Evolutionary conservation across 495 filamentous ascomycete species (phyloP).

Genomic region (Tuber brumale): DNA sequence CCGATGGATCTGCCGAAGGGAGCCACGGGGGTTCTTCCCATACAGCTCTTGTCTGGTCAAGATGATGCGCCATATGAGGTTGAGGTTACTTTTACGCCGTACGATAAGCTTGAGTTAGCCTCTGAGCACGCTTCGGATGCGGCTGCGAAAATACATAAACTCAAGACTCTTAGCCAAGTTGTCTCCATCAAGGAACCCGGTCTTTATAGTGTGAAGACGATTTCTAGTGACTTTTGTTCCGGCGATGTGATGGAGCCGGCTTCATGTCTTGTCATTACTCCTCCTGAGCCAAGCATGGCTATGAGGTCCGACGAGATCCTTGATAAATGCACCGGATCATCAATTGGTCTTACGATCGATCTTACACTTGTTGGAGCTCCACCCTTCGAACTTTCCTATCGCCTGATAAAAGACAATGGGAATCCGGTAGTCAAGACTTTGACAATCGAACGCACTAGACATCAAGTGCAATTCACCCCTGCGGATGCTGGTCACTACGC

Average conservation of each 20-base stretch:
- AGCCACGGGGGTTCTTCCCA: slow-evolving; percentile 58
- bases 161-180: slow-evolving; percentile 49
- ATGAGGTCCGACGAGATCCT: slow-evolving; percentile 71
- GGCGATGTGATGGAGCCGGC: slow-evolving; percentile 89
- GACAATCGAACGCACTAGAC: slow-evolving; percentile 59
- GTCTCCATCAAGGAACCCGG: slow-evolving; percentile 66
- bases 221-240: slow-evolving; percentile 70
- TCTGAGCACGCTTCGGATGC: slow-evolving; percentile 57
- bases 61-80: slow-evolving; percentile 54
- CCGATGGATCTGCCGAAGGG: slow-evolving; percentile 79
- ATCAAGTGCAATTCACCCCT: slow-evolving; percentile 79
- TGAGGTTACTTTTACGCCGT: slow-evolving; percentile 63
- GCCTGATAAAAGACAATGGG: slow-evolving; percentile 55
- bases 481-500: slow-evolving; percentile 72
- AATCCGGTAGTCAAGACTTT: slow-evolving; percentile 48
- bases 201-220: slow-evolving; percentile 71
- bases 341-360: slow-evolving; percentile 80
- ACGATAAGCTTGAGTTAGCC: slow-evolving; percentile 55
- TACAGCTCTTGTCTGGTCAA: slow-evolving; percentile 61
- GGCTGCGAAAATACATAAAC: slow-evolving; percentile 49
- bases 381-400: slow-evolving; percentile 72
- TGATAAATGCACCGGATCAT: slow-evolving; percentile 89
- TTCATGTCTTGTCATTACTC: slow-evolving; percentile 81
- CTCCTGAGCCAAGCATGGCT: slow-evolving; percentile 72
- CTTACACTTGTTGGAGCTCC: slow-evolving; percentile 84